These are phyloP conservation scores for Dentipellis fragilis DNA, from an alignment of 768 basidiomycete genomes.

Conservation along the genomic window DNA sequence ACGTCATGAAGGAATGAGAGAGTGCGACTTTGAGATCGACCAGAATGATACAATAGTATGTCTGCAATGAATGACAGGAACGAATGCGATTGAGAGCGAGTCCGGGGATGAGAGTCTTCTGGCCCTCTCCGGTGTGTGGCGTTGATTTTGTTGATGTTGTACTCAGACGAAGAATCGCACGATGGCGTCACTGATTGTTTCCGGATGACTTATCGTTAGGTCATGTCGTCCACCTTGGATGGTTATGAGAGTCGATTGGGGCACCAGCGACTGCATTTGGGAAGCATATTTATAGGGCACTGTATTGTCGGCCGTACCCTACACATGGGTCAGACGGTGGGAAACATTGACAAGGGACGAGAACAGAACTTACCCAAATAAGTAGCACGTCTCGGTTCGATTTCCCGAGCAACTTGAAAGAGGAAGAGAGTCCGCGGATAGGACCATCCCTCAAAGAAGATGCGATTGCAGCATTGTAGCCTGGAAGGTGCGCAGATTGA, in stretches of 20 bases:
- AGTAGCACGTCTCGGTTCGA: conserved; percentile 42
- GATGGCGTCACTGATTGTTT: conserved; percentile 9
- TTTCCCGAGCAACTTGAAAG: conserved; percentile 43
- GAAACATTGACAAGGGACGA: too few relatives aligned
- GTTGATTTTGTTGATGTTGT: too few relatives aligned
- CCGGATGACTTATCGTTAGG: conserved; percentile 13
- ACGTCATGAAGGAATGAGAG: too few relatives aligned
- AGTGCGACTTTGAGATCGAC: too few relatives aligned
- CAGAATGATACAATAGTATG: too few relatives aligned
- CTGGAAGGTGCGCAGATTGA: conserved; percentile 66
- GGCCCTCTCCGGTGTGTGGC: too few relatives aligned
- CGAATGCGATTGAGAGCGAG: too few relatives aligned
- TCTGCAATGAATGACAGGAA: too few relatives aligned
- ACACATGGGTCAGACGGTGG: not conserved
- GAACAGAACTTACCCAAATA: conserved; percentile 44
- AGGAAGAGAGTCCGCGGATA: conserved; percentile 46
- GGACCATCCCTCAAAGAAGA: conserved; percentile 68
- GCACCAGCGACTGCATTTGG: conserved; percentile 35
- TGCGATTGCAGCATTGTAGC: conserved; percentile 69
- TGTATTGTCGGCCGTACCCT: conserved; percentile 53
- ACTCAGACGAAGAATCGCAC: conserved; percentile 7
- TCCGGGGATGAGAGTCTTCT: too few relatives aligned
- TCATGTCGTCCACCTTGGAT: conserved; percentile 48
- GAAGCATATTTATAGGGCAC: conserved; percentile 46
- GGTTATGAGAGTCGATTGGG: conserved; percentile 34